Percentiles rank a stretch among this genome's conserved stretches.
These are phyloP conservation scores for Leptographium lundbergii DNA, from an alignment of 2,329 filamentous ascomycete species.

Conservation along the genomic window DNA sequence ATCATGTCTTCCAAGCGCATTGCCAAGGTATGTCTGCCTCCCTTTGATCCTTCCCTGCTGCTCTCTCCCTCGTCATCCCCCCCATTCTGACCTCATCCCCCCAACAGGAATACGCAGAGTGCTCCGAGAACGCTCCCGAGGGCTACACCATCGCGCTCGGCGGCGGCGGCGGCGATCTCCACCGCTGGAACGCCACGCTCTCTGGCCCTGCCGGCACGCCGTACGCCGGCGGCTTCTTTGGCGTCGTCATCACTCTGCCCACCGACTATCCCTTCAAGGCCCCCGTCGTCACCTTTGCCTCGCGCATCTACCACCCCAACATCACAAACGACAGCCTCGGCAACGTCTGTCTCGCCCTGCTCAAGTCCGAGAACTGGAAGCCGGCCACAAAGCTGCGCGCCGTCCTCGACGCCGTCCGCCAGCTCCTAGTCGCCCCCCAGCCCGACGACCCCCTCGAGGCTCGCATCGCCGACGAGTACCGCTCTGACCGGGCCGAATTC, in stretches of 20 bases:
- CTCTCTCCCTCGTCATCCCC: too few relatives aligned
- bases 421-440: conserved; percentile 68
- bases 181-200: conserved; percentile 39
- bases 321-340: conserved; percentile 78
- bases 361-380: conserved; percentile 86
- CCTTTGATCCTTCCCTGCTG: too few relatives aligned
- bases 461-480: conserved; percentile 75
- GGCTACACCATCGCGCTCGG: conserved; percentile 33
- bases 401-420: conserved; percentile 65
- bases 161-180: conserved; percentile 32
- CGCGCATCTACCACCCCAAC: conserved; percentile 93
- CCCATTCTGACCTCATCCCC: neutral
- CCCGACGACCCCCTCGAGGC: conserved; percentile 82
- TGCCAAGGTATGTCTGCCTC: conserved; percentile 7
- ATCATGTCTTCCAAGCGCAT: conserved; percentile 24
- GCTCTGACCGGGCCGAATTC: conserved; percentile 53
- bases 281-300: conserved; percentile 65
- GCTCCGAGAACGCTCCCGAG: conserved; percentile 31
- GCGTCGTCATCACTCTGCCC: conserved; percentile 59
- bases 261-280: conserved; percentile 84
- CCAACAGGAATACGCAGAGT: conserved; percentile 39
- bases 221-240: conserved; percentile 59
- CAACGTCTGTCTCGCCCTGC: conserved; percentile 72
- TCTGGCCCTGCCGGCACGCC: conserved; percentile 29
- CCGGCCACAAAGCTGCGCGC: conserved; percentile 63